Evolutionary conservation across 495 filamentous ascomycete genomes (phyloP).

Genomic region (Talaromyces adpressus): DNA sequence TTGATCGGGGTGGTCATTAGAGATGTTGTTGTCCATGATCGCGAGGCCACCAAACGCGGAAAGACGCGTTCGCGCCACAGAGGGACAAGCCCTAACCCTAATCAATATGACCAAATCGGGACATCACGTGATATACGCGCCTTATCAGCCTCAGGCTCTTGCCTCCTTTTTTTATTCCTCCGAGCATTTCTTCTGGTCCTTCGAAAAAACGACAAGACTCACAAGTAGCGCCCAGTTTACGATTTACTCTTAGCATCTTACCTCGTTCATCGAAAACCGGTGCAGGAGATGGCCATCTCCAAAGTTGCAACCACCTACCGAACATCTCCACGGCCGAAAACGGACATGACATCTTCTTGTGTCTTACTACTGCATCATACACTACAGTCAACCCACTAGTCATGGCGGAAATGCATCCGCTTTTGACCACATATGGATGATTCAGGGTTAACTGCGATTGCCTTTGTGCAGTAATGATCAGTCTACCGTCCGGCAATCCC

Average conservation of each 20-base stretch:
- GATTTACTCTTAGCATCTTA: background rate
- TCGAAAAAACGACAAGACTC: background rate
- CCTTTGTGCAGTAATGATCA: background rate
- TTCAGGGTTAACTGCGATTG: background rate
- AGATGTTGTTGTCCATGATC: constrained; percentile 1
- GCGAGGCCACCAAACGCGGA: constrained; percentile 1
- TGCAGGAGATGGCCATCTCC: background rate
- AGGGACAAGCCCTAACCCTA: constrained; percentile 13
- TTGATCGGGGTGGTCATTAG: background rate
- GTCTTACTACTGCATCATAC: background rate
- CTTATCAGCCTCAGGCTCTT: background rate
- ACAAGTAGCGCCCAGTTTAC: background rate
- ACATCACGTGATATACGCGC: constrained; percentile 3
- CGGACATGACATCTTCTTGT: constrained; percentile 9
- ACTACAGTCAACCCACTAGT: background rate
- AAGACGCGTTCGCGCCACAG: constrained; percentile 9
- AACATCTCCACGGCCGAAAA: constrained; percentile 13
- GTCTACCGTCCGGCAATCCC: background rate
- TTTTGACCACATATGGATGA: background rate
- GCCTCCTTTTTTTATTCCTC: background rate
- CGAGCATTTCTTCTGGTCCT: background rate
- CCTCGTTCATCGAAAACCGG: background rate
- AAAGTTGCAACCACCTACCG: background rate
- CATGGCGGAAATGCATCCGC: background rate
- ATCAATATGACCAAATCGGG: constrained; percentile 3